Evolutionary conservation across 257 asterid genomes (phyloP).

Genomic region (Verbascum thapsus): DNA sequence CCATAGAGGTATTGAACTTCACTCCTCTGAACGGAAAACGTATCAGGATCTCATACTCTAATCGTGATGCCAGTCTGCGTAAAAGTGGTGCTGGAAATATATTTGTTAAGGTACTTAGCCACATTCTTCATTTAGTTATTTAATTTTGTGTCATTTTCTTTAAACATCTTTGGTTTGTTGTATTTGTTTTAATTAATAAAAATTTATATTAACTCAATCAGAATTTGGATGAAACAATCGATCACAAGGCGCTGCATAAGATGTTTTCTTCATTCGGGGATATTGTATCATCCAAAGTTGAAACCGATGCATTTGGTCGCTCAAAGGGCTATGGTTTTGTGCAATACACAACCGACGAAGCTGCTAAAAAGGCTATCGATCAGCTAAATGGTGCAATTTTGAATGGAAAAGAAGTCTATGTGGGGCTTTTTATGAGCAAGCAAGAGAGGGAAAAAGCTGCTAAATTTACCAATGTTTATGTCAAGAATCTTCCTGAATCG

Average conservation of each 20-base stretch:
- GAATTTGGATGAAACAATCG: conserved; percentile 94
- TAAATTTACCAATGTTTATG: conserved; percentile 77
- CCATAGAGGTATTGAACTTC: conserved; percentile 72
- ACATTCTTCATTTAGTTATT: too few species aligned
- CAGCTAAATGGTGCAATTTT: conserved; percentile 86
- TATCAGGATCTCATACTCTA: conserved; percentile 80
- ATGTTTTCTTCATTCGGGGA: conserved; percentile 82
- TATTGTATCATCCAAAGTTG: conserved; percentile 85
- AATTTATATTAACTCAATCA: conserved; percentile 5
- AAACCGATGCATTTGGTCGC: conserved; percentile 69
- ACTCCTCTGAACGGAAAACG: conserved; percentile 87
- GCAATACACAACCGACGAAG: conserved; percentile 80
- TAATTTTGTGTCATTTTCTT: too few species aligned
- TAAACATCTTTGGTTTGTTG: too few species aligned
- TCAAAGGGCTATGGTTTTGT: conserved; percentile 93
- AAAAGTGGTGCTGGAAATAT: conserved; percentile 85
- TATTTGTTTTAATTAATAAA: too few species aligned
- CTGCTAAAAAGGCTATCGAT: conserved; percentile 82
- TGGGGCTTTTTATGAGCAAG: conserved; percentile 83
- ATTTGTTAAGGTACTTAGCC: conserved; percentile 66
- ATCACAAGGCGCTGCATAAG: conserved; percentile 86
- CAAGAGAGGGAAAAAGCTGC: conserved; percentile 78
- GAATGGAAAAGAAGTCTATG: conserved; percentile 86
- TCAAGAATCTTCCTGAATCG: conserved; percentile 78
- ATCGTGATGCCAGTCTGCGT: conserved; percentile 81